These are phyloP conservation scores for Selaginella moellendorffii DNA, from an alignment of 75 land plant species.

Conservation along the genomic window DNA sequence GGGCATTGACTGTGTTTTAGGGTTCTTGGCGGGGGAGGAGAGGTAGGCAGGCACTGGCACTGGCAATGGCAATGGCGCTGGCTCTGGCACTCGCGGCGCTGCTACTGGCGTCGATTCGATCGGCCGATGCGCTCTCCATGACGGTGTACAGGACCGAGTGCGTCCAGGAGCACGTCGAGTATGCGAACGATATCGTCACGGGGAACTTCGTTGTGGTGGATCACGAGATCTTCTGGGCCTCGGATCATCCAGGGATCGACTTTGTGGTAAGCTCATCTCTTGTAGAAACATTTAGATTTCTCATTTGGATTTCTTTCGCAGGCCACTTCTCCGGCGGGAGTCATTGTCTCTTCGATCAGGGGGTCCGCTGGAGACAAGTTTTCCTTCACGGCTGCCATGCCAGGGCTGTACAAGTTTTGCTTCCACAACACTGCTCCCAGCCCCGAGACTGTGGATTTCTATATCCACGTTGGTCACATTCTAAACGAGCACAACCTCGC, in stretches of 20 bases:
- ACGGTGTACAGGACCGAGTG: constrained; percentile 68
- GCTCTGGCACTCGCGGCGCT: neutral
- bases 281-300: neutral
- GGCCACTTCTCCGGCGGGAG: constrained; percentile 75
- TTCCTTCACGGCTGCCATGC: constrained; percentile 58
- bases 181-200: constrained; percentile 70
- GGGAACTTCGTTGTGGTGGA: constrained; percentile 92
- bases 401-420: constrained; percentile 90
- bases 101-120: neutral
- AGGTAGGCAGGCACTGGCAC: neutral
- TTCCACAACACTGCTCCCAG: constrained; percentile 60
- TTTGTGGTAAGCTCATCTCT: constrained; percentile 34
- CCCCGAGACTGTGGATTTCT: constrained; percentile 79
- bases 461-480: constrained; percentile 88
- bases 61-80: neutral
- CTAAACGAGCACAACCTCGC: constrained; percentile 83
- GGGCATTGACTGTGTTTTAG: too few species aligned
- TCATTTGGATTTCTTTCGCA: constrained; percentile 13
- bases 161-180: constrained; percentile 74
- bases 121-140: constrained; percentile 34
- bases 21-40: neutral
- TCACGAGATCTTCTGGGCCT: constrained; percentile 83
- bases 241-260: constrained; percentile 95
- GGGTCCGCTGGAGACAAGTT: constrained; percentile 79
- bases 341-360: constrained; percentile 27